Conservation (phyloP, 83 land plant species). For the Picea abies region DNA sequence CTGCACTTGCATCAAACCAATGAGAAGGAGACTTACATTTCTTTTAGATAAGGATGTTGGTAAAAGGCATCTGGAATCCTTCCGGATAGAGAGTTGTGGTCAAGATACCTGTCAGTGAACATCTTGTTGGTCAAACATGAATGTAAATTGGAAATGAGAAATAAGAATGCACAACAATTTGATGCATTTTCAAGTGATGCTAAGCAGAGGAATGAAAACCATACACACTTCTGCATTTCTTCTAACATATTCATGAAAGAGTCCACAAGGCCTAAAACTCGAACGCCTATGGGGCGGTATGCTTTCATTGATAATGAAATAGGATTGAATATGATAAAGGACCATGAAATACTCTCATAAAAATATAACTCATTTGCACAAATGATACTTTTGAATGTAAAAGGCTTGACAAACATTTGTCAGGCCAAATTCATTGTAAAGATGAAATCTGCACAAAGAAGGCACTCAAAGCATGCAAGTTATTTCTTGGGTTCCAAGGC, state of each 20-base stretch:
- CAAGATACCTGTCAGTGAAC: conserved; percentile 66
- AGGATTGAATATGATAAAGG: not conserved
- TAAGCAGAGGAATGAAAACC: not conserved
- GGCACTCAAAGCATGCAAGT: too few relatives aligned
- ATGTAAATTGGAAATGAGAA: not conserved
- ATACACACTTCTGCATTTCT: not conserved
- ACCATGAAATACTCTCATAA: not conserved
- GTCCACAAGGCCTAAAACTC: too few relatives aligned
- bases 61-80: conserved; percentile 70
- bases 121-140: not conserved
- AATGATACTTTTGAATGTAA: not conserved
- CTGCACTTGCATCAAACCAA: conserved; percentile 4
- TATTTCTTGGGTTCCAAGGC: too few relatives aligned
- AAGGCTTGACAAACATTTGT: not conserved
- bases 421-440: conserved; percentile 6
- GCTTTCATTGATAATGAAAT: not conserved
- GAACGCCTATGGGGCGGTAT: not conserved
- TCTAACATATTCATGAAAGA: not conserved
- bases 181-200: not conserved
- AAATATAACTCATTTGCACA: not conserved
- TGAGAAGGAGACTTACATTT: conserved; percentile 47
- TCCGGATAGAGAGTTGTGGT: conserved; percentile 70
- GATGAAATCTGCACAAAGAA: not conserved
- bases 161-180: not conserved
- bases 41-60: conserved; percentile 80